Percentiles rank a stretch among this genome's conserved stretches.
Evolutionary conservation across 2,329 filamentous ascomycete species (phyloP).

Genomic region (Penicillium sp.): DNA sequence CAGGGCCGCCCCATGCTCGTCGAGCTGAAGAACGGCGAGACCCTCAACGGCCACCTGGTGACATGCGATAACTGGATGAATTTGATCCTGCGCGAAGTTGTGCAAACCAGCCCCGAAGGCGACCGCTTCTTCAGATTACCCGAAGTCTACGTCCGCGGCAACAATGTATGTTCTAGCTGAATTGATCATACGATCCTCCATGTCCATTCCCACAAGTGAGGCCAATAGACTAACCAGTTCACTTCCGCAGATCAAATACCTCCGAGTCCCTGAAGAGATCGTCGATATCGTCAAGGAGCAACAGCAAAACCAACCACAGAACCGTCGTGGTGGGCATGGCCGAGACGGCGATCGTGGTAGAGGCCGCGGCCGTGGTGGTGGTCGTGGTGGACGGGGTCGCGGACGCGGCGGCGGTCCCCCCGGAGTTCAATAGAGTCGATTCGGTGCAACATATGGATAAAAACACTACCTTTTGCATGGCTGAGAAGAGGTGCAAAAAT

Average conservation of each 20-base stretch:
- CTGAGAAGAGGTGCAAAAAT: slow-evolving; percentile 24
- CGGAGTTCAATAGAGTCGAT: neutral
- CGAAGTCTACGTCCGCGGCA: slow-evolving; percentile 95
- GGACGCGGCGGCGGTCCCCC: slow-evolving; percentile 5
- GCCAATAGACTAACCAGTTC: slow-evolving; percentile 1
- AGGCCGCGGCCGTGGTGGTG: slow-evolving; percentile 43
- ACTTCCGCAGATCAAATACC: slow-evolving; percentile 82
- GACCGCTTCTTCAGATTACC: slow-evolving; percentile 90
- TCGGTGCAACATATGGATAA: slow-evolving; percentile 5
- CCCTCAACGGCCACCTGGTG: slow-evolving; percentile 91
- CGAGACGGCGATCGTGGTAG: slow-evolving; percentile 43
- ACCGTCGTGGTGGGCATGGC: slow-evolving; percentile 44
- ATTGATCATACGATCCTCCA: neutral
- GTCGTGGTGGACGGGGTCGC: slow-evolving; percentile 7
- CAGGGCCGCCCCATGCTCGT: slow-evolving; percentile 98
- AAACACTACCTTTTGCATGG: slow-evolving; percentile 17
- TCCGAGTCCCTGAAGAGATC: slow-evolving; percentile 94
- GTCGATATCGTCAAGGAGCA: slow-evolving; percentile 92
- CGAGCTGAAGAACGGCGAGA: slow-evolving; percentile 96
- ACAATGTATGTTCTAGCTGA: slow-evolving; percentile 69
- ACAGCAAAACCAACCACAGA: slow-evolving; percentile 66
- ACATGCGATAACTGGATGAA: slow-evolving; percentile 99
- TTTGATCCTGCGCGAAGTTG: slow-evolving; percentile 91
- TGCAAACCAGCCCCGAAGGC: slow-evolving; percentile 92
- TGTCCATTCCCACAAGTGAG: neutral